Evolutionary conservation across 495 filamentous ascomycete genomes (phyloP), one percentile per base, ranked within the genome.

Genomic region (Xylaria sp.): DNA sequence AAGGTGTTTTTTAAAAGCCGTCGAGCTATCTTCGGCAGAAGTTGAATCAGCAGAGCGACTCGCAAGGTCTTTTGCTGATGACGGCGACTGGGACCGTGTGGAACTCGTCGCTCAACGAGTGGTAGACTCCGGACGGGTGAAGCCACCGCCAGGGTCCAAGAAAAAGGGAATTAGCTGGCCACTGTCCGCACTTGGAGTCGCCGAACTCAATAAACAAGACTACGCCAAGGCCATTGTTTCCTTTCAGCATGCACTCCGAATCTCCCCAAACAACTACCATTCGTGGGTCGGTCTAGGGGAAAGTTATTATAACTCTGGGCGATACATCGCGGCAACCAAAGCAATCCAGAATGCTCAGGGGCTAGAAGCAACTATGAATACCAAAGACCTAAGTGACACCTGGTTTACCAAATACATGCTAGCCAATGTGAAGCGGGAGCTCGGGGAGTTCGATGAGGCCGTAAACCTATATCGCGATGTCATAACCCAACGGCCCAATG

Each of bases 381-480:
- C 76, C 50, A 62, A 74, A 7, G 78, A 78, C 17, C 79, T 82
- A 19, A 84, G 84, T 12, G 90, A 95, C 50, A 90, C 88, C 43
- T 99, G 96, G 96, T 98, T 98, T 78, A 93, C 93, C 8, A 91
- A 93, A 72, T 97, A 98, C 76, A 97, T 99, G 90, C 86, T 97
- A n/a, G 95, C 94, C 2, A 98, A 99, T 71, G 92, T 98, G 21
- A 91, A 93, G 75, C 88, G 96, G 48, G 96, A 98, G 79, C 85
- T 98, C 43, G 93, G 95, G 12, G 90, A 97, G 21, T 97, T 91
- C 78, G 92, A 95, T 61, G 91, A 91, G 41, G 93, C 96, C 12
- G 92, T 95, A 72, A 74, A 81, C 15, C 88, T 91, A 37, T 97
- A 98, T 75, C 84, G 88, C 66, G 82, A 86, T 12, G 92, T 98